These are phyloP conservation scores for Pilobolus umbonatus DNA, from an alignment of 192 early-diverging fungal species.

Conservation along the genomic window DNA sequence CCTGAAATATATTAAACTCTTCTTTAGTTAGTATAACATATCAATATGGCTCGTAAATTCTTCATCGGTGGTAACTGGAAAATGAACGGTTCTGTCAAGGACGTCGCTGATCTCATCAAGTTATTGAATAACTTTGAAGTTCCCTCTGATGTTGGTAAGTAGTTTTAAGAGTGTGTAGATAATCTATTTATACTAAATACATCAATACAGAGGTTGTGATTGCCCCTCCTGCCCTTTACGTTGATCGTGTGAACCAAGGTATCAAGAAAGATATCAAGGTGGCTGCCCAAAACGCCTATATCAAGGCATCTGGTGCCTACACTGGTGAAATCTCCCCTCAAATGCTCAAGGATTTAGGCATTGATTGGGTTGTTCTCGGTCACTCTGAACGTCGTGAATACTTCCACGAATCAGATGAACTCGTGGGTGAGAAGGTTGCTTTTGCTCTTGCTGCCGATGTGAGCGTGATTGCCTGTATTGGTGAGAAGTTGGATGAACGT, in stretches of 20 bases:
- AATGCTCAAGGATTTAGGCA: slow-evolving; percentile 92
- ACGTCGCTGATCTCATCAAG: slow-evolving; percentile 71
- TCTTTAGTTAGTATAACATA: no score
- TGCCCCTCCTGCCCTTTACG: slow-evolving; percentile 89
- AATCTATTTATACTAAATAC: slow-evolving; percentile 1
- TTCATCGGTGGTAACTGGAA: slow-evolving; percentile 93
- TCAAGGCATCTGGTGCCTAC: slow-evolving; percentile 84
- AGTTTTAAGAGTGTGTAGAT: not conserved
- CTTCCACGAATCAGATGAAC: slow-evolving; percentile 82
- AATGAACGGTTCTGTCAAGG: slow-evolving; percentile 88
- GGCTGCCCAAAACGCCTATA: slow-evolving; percentile 94
- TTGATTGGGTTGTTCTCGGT: slow-evolving; percentile 96
- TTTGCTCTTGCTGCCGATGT: slow-evolving; percentile 85
- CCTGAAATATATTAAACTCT: no score
- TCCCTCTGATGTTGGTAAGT: slow-evolving; percentile 67
- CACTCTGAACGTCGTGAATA: slow-evolving; percentile 98
- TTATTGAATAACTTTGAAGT: slow-evolving; percentile 70
- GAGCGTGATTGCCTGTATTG: slow-evolving; percentile 92
- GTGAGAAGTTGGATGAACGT: slow-evolving; percentile 95
- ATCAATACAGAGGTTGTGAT: slow-evolving; percentile 85
- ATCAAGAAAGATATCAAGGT: slow-evolving; percentile 84
- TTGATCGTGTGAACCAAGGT: slow-evolving; percentile 71
- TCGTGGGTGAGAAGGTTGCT: slow-evolving; percentile 85
- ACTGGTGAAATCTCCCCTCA: slow-evolving; percentile 96
- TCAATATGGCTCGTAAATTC: slow-evolving; percentile 78